A percentile compares a stretch with the other conserved stretches of the same genome.
Evolutionary conservation across 2,329 filamentous ascomycete species (phyloP).

Genomic region (Nigrospora oryzae): DNA sequence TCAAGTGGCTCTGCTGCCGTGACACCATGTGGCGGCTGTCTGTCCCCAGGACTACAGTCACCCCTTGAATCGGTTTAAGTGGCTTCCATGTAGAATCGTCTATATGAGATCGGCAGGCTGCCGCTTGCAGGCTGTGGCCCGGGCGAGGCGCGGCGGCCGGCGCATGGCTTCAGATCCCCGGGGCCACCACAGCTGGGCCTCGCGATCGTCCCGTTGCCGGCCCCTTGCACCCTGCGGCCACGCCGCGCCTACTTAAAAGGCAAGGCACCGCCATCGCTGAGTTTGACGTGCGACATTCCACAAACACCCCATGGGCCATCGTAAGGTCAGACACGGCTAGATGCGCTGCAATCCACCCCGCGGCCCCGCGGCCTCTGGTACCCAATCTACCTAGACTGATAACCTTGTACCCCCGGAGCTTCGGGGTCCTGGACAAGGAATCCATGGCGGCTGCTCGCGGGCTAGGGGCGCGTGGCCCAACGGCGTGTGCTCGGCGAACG

Average conservation of each 20-base stretch:
- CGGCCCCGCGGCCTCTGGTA: neutral
- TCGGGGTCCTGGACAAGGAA: too few relatives aligned
- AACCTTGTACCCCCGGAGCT: too few relatives aligned
- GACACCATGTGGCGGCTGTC: too few relatives aligned
- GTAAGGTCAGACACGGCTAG: conserved; percentile 1
- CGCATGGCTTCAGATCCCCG: neutral
- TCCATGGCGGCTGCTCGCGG: too few relatives aligned
- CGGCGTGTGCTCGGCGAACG: neutral
- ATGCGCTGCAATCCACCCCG: neutral
- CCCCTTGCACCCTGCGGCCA: neutral
- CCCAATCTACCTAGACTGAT: too few relatives aligned
- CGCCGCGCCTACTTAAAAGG: too few relatives aligned
- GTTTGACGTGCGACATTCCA: conserved; percentile 3
- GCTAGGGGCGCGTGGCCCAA: too few relatives aligned
- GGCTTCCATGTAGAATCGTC: neutral
- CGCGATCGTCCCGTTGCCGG: neutral
- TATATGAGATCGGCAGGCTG: conserved; percentile 2
- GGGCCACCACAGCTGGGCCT: neutral
- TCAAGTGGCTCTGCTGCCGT: too few relatives aligned
- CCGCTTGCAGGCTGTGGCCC: neutral
- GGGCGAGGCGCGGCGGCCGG: too few relatives aligned
- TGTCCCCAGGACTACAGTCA: too few relatives aligned
- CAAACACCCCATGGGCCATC: neutral
- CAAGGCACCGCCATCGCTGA: neutral
- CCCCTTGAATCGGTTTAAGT: neutral